Conservation (phyloP, 495 filamentous ascomycete genomes). For the Aspergillus nanangensis region DNA sequence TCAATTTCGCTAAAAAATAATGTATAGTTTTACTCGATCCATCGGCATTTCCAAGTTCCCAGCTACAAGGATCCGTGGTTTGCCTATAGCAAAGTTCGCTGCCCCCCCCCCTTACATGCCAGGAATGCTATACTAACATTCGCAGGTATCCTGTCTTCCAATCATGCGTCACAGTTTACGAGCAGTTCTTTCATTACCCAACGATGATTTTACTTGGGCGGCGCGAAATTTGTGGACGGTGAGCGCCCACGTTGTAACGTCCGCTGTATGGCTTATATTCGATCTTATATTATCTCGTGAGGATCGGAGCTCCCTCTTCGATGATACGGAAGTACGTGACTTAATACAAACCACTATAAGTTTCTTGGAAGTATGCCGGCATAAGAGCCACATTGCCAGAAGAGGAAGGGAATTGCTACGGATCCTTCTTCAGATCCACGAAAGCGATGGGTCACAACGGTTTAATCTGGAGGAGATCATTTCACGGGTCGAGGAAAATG, state of each 20-base stretch:
- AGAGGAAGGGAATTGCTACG: conserved; percentile 5
- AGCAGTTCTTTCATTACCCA: conserved; percentile 6
- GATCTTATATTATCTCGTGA: conserved; percentile 9
- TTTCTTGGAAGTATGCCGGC: conserved; percentile 1
- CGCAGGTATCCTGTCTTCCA: conserved; percentile 11
- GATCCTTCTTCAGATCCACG: conserved; percentile 5
- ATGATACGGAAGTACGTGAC: conserved; percentile 1
- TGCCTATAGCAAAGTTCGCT: conserved; percentile 10
- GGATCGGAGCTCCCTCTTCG: background rate
- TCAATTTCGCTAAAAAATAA: background rate
- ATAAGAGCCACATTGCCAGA: conserved; percentile 6
- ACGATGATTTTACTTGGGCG: conserved; percentile 2
- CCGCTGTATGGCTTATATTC: conserved; percentile 10
- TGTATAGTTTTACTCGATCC: conserved; percentile 7
- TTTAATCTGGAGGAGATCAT: conserved; percentile 8
- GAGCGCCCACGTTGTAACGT: conserved; percentile 11
- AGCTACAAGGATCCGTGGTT: conserved; percentile 12
- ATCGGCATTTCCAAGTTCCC: conserved; percentile 13
- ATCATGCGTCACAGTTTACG: conserved; percentile 3
- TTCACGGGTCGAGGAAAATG: conserved; percentile 3
- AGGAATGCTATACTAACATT: background rate
- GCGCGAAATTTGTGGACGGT: conserved; percentile 10
- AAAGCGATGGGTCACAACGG: background rate
- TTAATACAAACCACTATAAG: background rate
- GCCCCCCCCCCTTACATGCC: too few species aligned